Base-by-base conservation (phyloP, 169 alveolate species). In the Plasmodium fragile region DNA sequence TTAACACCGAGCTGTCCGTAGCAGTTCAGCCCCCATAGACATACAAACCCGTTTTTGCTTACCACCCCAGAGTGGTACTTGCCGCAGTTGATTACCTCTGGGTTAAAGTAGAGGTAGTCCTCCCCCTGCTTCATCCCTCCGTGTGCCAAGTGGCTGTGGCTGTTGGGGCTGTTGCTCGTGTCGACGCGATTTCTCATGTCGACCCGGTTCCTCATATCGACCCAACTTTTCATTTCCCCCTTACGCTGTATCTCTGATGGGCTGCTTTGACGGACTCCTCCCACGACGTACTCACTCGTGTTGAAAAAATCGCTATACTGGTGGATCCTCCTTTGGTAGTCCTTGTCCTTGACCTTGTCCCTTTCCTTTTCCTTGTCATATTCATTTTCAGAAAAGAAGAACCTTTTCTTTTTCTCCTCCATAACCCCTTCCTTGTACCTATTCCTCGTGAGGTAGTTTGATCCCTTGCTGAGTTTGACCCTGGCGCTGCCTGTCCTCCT, bases 51-150 rank as follows among this genome's bases (percentile, higher is more conserved):
- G n/a, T 72, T 52, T 53, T 85, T 52, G n/a, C 93, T 85, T 3
- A 85, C 87, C 10, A 55, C 84, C n/a, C 85, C 93, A 7, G 93
- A 85, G 32, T 85, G 93, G 32, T 73, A 85, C 59, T 85, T 85
- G 3, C 93, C 93, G 41, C 93, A 85, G 36, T 55, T 73, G 3
- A 85, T 85, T 28, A 13, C 36, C 41, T 85, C 39, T 8, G 93
- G 93, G 70, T 73, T 55, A 52, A 85, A 80, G 71, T 2, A 53
- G 43, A 25, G 30, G 39, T 65, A 65, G 7, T 82, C 13, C 16
- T 55, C 49, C 71, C 79, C 30, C 49, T 34, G 28, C 28, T 82
- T 30, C 41, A 6, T 65, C n/a, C 16, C 36, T 18, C 41, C 30
- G 25, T 65, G 11, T 0, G 39, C 30, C 13, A 25, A 10, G 36